Percentiles rank a stretch among this genome's conserved stretches.
phyloP scores from a whole-genome alignment of 129 eudicot species.

The Flaveria trinervia region DNA sequence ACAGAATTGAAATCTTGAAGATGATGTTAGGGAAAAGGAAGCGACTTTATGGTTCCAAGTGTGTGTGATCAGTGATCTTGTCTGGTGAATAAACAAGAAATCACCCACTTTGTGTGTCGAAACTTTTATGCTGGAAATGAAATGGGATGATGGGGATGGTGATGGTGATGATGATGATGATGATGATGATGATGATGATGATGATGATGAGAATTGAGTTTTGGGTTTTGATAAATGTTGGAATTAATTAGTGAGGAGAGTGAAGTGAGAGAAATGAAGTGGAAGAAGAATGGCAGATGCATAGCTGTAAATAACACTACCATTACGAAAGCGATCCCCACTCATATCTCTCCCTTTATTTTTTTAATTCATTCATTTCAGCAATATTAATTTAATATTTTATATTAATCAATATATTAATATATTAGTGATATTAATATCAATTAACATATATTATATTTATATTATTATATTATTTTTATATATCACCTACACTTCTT shows the following conservation, averaged over 20 bases:
- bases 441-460: no score
- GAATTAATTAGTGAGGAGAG: conserved; percentile 14
- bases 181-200: background rate
- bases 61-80: conserved; percentile 31
- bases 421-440: no score
- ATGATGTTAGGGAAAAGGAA: conserved; percentile 25
- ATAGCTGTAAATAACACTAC: conserved; percentile 30
- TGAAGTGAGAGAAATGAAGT: conserved; percentile 33
- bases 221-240: conserved; percentile 15
- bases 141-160: background rate
- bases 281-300: background rate
- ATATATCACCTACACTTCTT: no score
- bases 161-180: background rate
- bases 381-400: no score
- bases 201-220: background rate
- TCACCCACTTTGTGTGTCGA: background rate
- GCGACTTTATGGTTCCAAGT: conserved; percentile 4
- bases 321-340: conserved; percentile 38
- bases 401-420: no score
- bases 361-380: no score
- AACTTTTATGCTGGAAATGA: conserved; percentile 28
- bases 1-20: background rate
- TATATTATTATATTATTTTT: no score
- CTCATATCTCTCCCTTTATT: background rate
- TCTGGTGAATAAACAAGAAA: background rate